phyloP scores from a whole-genome alignment of 345 rosid species.

The Linum usitatissimum region DNA sequence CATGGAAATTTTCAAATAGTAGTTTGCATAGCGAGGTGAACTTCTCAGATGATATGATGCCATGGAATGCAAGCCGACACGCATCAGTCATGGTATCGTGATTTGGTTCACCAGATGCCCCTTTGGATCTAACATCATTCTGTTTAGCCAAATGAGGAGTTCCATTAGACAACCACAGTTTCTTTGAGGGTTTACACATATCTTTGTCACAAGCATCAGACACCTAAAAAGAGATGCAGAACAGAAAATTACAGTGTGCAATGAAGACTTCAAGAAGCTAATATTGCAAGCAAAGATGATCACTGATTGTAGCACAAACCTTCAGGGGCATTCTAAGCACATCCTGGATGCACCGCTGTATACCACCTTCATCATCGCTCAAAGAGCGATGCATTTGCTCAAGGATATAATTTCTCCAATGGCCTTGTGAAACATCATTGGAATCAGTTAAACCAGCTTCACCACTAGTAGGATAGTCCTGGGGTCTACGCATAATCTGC shows the following conservation, averaged over 20 bases:
- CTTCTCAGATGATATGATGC: slow-evolving; percentile 57
- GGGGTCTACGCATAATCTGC: background rate
- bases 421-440: slow-evolving; percentile 17
- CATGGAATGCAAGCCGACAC: slow-evolving; percentile 58
- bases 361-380: slow-evolving; percentile 34
- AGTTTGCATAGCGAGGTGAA: slow-evolving; percentile 64
- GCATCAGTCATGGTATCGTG: slow-evolving; percentile 32
- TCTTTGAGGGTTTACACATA: slow-evolving; percentile 12
- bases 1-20: slow-evolving; percentile 61
- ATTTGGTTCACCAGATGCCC: slow-evolving; percentile 24
- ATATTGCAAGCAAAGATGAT: background rate
- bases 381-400: slow-evolving; percentile 36
- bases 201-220: slow-evolving; percentile 24
- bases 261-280: background rate
- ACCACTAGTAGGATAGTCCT: background rate
- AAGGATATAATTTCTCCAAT: slow-evolving; percentile 35
- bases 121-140: slow-evolving; percentile 26
- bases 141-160: slow-evolving; percentile 22
- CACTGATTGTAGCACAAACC: slow-evolving; percentile 23
- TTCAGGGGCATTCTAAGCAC: slow-evolving; percentile 28
- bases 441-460: slow-evolving; percentile 16
- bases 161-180: slow-evolving; percentile 27
- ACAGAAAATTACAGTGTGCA: background rate
- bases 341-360: slow-evolving; percentile 38
- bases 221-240: slow-evolving; percentile 30